Evolutionary conservation across 2,329 filamentous ascomycete genomes (phyloP).

Genomic region (Sporothrix curviconia): DNA sequence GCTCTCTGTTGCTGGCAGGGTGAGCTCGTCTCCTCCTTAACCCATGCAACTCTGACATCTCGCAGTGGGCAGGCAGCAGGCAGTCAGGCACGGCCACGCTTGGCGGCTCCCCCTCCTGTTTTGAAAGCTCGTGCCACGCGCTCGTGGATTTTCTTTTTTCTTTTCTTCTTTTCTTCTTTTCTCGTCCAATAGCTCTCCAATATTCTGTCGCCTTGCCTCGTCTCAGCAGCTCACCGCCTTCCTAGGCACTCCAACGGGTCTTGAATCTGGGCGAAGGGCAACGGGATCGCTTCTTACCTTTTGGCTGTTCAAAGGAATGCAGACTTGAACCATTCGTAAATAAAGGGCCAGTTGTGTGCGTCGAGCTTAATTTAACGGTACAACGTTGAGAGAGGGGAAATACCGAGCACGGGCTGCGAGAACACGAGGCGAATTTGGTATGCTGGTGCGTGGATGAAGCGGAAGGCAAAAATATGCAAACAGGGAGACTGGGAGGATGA

Average conservation of each 20-base stretch:
- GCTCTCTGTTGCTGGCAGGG: neutral
- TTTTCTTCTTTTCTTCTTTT: neutral
- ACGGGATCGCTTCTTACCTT: neutral
- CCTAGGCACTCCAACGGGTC: neutral
- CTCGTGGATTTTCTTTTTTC: neutral
- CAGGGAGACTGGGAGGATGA: too few relatives aligned
- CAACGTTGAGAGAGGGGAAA: neutral
- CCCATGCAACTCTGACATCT: conserved; percentile 7
- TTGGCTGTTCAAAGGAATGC: neutral
- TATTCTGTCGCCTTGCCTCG: neutral
- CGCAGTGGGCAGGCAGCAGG: too few relatives aligned
- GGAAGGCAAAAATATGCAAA: too few relatives aligned
- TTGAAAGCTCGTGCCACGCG: neutral
- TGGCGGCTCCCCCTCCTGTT: neutral
- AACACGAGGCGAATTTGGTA: too few relatives aligned
- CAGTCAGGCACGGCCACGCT: neutral
- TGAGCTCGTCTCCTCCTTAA: neutral
- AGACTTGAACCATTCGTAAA: neutral
- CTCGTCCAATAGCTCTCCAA: neutral
- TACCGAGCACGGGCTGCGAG: neutral
- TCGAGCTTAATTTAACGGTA: neutral
- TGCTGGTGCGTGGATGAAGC: too few relatives aligned
- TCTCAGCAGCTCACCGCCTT: neutral
- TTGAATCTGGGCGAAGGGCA: neutral
- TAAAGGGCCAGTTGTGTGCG: neutral